Conservation (phyloP, 1,284 basidiomycete species). For the Trametes pubescens region DNA sequence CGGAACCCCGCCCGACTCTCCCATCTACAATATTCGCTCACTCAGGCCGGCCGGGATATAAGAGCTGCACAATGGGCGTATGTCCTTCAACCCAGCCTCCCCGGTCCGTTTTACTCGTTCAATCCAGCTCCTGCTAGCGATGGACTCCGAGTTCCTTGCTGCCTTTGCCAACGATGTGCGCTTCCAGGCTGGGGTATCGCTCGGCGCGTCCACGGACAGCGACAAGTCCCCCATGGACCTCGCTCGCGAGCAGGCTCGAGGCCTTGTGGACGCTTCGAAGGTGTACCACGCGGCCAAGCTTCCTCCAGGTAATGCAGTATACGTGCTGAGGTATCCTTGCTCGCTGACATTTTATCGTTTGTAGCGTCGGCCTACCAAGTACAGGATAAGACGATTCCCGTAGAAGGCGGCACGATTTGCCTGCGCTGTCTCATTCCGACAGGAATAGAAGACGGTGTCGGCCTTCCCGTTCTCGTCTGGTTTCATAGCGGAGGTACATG, state of each 20-base stretch:
- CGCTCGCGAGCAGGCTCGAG: not conserved
- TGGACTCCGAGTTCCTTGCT: not conserved
- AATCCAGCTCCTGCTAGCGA: not conserved
- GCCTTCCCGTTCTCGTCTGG: slow-evolving; percentile 32
- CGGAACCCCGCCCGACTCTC: not conserved
- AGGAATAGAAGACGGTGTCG: not conserved
- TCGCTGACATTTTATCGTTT: not conserved
- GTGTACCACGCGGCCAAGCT: not conserved
- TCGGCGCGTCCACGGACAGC: not conserved
- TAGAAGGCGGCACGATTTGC: slow-evolving; percentile 28
- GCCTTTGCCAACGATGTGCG: not conserved
- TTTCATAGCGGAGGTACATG: slow-evolving; percentile 33
- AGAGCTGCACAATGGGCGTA: not conserved
- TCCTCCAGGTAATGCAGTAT: not conserved
- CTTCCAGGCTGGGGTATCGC: not conserved
- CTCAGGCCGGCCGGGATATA: not conserved
- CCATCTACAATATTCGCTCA: not conserved
- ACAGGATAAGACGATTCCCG: slow-evolving; percentile 14
- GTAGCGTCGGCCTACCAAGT: not conserved
- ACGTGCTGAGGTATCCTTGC: not conserved
- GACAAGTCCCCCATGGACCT: not conserved
- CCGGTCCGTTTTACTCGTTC: not conserved
- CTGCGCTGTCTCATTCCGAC: slow-evolving; percentile 24
- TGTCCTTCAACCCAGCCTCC: not conserved
- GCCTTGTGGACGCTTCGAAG: not conserved